Evolutionary conservation across 768 basidiomycete genomes (phyloP).

Genomic region (Fomitopsis pulvina): DNA sequence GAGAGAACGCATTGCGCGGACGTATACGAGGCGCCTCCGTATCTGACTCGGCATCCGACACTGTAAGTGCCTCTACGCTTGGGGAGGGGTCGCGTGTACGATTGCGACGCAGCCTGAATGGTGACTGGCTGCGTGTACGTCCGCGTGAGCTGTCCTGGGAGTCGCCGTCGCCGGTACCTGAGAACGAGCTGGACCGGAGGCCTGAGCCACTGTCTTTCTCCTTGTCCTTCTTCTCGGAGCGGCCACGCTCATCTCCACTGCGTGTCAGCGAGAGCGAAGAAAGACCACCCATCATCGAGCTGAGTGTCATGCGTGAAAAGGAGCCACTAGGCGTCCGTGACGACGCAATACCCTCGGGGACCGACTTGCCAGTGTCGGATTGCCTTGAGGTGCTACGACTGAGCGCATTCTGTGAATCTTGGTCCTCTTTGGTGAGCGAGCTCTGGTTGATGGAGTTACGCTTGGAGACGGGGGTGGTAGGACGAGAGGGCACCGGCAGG

Average conservation of each 20-base stretch:
- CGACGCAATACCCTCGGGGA: conserved; percentile 10
- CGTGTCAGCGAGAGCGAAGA: conserved; percentile 60
- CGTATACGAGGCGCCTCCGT: conserved; percentile 41
- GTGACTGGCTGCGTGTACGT: conserved; percentile 72
- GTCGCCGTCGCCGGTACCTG: conserved; percentile 38
- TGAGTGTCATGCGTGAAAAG: conserved; percentile 59
- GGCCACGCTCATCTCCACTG: conserved; percentile 41
- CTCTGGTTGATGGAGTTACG: conserved; percentile 25
- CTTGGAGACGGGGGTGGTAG: conserved; percentile 22
- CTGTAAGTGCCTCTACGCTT: conserved; percentile 42
- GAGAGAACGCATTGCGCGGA: conserved; percentile 59
- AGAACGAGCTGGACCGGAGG: conserved; percentile 29
- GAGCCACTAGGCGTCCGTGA: conserved; percentile 31
- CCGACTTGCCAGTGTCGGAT: conserved; percentile 11
- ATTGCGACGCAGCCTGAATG: conserved; percentile 69
- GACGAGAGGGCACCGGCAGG: conserved; percentile 21
- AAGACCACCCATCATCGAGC: conserved; percentile 64
- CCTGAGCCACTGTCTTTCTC: conserved; percentile 24
- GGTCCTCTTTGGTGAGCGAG: conserved; percentile 31
- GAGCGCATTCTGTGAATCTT: conserved; percentile 48
- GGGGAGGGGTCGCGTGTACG: conserved; percentile 51
- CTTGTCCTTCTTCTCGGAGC: conserved; percentile 35
- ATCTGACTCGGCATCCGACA: conserved; percentile 59
- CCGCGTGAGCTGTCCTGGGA: conserved; percentile 27
- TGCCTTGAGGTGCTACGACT: conserved; percentile 33